Evolutionary conservation across 2,329 filamentous ascomycete genomes (phyloP).

Genomic region (Xylariaceae sp.): DNA sequence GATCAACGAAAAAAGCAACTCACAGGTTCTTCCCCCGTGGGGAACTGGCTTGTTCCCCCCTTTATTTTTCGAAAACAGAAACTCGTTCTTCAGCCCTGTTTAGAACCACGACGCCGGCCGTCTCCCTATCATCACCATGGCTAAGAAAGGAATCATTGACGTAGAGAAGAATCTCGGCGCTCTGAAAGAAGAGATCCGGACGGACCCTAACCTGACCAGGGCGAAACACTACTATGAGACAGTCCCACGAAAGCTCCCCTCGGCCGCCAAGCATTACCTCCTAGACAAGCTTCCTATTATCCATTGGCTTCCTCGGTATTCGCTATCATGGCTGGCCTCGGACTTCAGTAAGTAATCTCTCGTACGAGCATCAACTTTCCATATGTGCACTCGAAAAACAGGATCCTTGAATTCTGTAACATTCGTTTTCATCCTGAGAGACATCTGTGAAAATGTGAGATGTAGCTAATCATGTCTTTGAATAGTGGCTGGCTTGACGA

Average conservation of each 20-base stretch:
- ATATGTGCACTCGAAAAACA: background rate
- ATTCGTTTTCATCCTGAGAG: background rate
- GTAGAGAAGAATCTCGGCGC: constrained; percentile 22
- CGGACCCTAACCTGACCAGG: constrained; percentile 36
- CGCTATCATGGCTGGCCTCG: constrained; percentile 55
- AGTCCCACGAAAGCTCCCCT: constrained; percentile 41
- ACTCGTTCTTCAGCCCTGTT: too few species aligned
- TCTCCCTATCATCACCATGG: constrained; percentile 16
- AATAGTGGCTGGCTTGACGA: constrained; percentile 52
- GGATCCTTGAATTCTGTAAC: background rate
- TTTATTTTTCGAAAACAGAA: too few species aligned
- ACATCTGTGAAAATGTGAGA: background rate
- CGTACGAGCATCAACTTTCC: background rate
- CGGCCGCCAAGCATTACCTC: constrained; percentile 50
- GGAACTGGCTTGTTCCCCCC: too few species aligned
- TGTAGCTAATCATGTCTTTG: constrained; percentile 3
- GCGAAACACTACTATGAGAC: constrained; percentile 29
- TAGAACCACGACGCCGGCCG: background rate
- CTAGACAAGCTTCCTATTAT: constrained; percentile 57
- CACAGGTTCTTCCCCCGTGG: too few species aligned
- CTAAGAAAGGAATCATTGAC: background rate
- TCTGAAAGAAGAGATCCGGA: constrained; percentile 33
- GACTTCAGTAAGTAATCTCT: constrained; percentile 40
- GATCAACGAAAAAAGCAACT: too few species aligned
- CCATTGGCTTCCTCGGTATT: constrained; percentile 59